Base-by-base conservation (phyloP, 805 yeast genomes). In the Ogataea saltuana region DNA sequence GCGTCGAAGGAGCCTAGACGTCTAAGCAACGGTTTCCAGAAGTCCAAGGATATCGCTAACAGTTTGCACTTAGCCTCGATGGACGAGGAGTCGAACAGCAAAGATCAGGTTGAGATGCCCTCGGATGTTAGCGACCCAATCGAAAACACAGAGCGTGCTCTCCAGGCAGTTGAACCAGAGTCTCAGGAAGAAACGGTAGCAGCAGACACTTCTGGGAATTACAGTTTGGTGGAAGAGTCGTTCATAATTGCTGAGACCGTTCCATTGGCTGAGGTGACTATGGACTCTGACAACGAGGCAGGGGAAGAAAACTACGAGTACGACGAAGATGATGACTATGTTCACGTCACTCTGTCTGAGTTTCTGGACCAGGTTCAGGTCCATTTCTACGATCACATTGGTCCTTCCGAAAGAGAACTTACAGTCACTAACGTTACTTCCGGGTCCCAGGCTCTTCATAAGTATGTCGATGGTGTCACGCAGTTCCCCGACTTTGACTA, bases 251-350 rank as follows among this genome's bases (percentile, higher is more conserved):
- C 64, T 1, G 64, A 59, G 42, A 50, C 55, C 34, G 44, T 61
- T 9, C 66, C 67, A 6, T 43, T 61, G 22, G 64, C 67, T 1
- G 65, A 61, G 40, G 59, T 60, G 10, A 53, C 63, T 1, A 42
- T 44, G 18, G 57, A 52, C 16, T 50, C 54, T 2, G 46, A 50
- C 0, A 48, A 41, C 18, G 56, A 45, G 1, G 52, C 45, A 16
- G 57, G 56, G 2, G 57, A 53, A 5, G 48, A 49, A 11, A 55
- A 46, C 18, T 46, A 46, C 26, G 56, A 53, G 5, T 52, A 55
- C n/a, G 49, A 51, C 2, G 53, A 50, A 13, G 63, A 59, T 28
- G 61, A 60, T 27, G 55, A 53, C 21, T 60, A 61, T 33, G 46
- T 55, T 4, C 60, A 60, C 28, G 53, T 60, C 2, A 44, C 66